Conservation (phyloP, 1,284 basidiomycete species). For the Tilletia caries region DNA sequence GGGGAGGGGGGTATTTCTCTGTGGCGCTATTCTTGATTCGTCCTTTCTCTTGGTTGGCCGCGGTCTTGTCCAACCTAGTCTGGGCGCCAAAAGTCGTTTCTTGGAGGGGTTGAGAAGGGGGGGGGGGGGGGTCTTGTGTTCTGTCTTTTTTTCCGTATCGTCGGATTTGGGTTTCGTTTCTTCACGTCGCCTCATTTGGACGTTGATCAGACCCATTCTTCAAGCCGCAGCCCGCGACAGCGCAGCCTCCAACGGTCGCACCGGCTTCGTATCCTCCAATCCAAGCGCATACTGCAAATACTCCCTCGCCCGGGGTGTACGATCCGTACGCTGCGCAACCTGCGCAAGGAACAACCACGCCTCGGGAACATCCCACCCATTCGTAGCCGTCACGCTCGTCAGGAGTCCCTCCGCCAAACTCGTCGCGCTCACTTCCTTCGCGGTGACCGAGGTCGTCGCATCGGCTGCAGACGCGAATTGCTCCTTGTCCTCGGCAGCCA, state of each 20-base stretch:
- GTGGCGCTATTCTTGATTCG: no score
- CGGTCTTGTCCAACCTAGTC: no score
- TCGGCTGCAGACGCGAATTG: slow-evolving; percentile 27
- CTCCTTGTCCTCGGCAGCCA: background rate
- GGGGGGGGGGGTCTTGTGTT: no score
- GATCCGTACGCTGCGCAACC: slow-evolving; percentile 29
- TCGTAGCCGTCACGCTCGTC: slow-evolving; percentile 34
- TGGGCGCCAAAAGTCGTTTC: no score
- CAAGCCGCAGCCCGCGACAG: slow-evolving; percentile 10
- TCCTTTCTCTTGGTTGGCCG: no score
- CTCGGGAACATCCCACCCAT: slow-evolving; percentile 44
- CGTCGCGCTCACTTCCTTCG: slow-evolving; percentile 35
- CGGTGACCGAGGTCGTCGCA: slow-evolving; percentile 26
- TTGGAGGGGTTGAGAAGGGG: no score
- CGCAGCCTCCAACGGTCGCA: slow-evolving; percentile 14
- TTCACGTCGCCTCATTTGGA: no score
- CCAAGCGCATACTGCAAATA: slow-evolving; percentile 45
- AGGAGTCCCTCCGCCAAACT: slow-evolving; percentile 47
- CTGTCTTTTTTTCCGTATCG: no score
- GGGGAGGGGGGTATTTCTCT: no score
- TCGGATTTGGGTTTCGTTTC: no score
- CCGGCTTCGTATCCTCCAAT: slow-evolving; percentile 32
- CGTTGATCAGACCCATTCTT: background rate
- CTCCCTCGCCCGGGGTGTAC: slow-evolving; percentile 31
- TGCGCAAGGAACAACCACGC: slow-evolving; percentile 48